Conservation (phyloP, 169 alveolate genomes). For the Plasmodium yoelii region DNA sequence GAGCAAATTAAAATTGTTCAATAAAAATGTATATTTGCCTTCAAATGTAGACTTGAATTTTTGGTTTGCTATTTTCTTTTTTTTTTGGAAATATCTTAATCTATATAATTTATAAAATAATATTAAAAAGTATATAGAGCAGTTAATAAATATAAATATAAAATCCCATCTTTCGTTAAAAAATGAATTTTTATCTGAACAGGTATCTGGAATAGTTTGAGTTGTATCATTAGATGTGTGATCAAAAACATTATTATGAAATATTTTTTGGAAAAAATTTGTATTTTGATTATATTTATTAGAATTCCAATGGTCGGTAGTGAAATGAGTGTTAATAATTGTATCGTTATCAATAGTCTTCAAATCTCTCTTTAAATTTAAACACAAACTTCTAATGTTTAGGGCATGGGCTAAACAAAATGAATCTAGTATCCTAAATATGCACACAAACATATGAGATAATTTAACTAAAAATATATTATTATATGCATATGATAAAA, state of each 20-base stretch:
- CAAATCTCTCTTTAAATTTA: constrained; percentile 39
- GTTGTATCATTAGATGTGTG: background rate
- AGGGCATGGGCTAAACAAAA: constrained; percentile 54
- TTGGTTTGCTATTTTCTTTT: too few relatives aligned
- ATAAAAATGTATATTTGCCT: constrained; percentile 20
- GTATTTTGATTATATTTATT: too few relatives aligned
- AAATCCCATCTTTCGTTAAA: constrained; percentile 57
- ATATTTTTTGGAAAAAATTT: background rate
- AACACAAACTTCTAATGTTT: constrained; percentile 42
- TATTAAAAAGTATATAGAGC: constrained; percentile 23
- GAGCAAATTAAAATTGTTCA: constrained; percentile 38
- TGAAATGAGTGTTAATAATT: background rate
- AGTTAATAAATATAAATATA: constrained; percentile 33
- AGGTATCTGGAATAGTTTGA: constrained; percentile 1
- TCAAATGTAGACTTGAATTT: too few relatives aligned
- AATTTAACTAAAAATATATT: constrained; percentile 22
- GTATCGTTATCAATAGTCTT: constrained; percentile 16
- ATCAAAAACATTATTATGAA: background rate
- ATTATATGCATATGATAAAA: constrained; percentile 63
- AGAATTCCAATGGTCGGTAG: too few relatives aligned
- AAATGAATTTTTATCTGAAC: constrained; percentile 25
- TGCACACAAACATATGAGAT: constrained; percentile 54
- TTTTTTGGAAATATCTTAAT: background rate
- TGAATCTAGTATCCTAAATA: constrained; percentile 63
- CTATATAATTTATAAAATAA: constrained; percentile 16